Conservation (phyloP, 169 alveolate species). For the Babesia divergens region DNA sequence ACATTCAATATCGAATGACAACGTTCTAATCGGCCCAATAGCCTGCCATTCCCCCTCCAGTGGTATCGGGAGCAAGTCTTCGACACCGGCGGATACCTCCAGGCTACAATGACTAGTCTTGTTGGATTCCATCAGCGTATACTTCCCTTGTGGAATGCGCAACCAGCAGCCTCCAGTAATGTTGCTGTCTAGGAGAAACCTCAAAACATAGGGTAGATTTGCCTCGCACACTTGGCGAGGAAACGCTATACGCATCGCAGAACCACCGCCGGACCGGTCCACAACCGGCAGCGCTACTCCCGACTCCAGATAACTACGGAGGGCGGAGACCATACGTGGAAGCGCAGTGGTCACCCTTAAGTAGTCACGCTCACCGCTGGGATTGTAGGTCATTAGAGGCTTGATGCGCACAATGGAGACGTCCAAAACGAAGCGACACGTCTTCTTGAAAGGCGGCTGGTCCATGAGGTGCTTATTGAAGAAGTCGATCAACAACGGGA, state of each 20-base stretch:
- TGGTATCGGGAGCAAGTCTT: conserved; percentile 76
- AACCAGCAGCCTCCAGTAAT: conserved; percentile 97
- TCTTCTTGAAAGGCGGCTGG: conserved; percentile 65
- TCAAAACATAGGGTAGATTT: conserved; percentile 92
- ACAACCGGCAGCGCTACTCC: conserved; percentile 64
- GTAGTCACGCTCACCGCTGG: conserved; percentile 68
- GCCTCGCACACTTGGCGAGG: conserved; percentile 87
- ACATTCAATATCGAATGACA: conserved; percentile 88
- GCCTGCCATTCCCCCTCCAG: conserved; percentile 87
- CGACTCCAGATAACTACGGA: conserved; percentile 77
- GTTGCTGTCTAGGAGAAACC: conserved; percentile 93
- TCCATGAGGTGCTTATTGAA: conserved; percentile 61
- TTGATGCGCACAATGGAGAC: conserved; percentile 65
- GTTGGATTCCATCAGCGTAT: conserved; percentile 8
- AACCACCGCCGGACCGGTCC: conserved; percentile 2
- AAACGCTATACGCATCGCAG: conserved; percentile 45
- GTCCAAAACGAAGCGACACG: conserved; percentile 66
- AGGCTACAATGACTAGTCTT: conserved; percentile 60
- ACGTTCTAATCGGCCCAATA: conserved; percentile 93
- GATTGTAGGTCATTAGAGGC: conserved; percentile 74
- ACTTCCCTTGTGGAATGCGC: conserved; percentile 43
- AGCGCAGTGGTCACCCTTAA: conserved; percentile 78
- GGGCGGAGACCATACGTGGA: conserved; percentile 82
- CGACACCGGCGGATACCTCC: conserved; percentile 69
- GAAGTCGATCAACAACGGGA: conserved; percentile 45